Percentiles rank a stretch among this genome's conserved stretches.
Evolutionary conservation across 75 land plant species (phyloP).

Genomic region (Pinus albicaulis): DNA sequence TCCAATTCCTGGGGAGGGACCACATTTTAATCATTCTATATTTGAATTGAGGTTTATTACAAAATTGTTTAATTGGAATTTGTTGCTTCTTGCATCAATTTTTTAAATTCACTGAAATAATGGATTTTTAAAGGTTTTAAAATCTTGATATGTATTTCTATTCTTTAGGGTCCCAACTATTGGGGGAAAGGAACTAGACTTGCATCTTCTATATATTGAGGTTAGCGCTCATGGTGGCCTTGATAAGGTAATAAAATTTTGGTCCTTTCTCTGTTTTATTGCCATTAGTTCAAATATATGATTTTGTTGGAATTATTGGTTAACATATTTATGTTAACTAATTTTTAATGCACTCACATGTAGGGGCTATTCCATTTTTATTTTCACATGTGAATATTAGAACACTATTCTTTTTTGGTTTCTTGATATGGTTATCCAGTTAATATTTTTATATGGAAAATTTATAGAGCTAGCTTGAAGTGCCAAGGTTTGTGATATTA

Average conservation of each 20-base stretch:
- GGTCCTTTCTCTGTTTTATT: not conserved
- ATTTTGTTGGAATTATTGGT: not conserved
- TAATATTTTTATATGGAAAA: not conserved
- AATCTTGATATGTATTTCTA: no score
- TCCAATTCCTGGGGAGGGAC: no score
- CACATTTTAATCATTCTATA: no score
- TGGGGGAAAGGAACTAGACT: constrained; percentile 78
- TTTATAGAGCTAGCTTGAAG: not conserved
- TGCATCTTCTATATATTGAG: constrained; percentile 72
- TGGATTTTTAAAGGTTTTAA: no score
- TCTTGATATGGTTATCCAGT: not conserved
- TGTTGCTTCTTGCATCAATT: no score
- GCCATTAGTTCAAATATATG: not conserved
- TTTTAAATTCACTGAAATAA: no score
- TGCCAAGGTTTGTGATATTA: not conserved
- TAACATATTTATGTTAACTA: not conserved
- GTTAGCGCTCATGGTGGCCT: constrained; percentile 82
- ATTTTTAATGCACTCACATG: not conserved
- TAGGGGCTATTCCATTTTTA: not conserved
- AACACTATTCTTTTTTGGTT: not conserved
- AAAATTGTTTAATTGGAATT: no score
- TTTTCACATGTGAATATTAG: not conserved
- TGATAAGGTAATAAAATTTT: constrained; percentile 48
- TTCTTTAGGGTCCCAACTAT: constrained; percentile 69
- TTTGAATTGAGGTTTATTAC: no score